Base-by-base conservation (phyloP, 441 rosid species). In the Pelargonium citronellum region DNA sequence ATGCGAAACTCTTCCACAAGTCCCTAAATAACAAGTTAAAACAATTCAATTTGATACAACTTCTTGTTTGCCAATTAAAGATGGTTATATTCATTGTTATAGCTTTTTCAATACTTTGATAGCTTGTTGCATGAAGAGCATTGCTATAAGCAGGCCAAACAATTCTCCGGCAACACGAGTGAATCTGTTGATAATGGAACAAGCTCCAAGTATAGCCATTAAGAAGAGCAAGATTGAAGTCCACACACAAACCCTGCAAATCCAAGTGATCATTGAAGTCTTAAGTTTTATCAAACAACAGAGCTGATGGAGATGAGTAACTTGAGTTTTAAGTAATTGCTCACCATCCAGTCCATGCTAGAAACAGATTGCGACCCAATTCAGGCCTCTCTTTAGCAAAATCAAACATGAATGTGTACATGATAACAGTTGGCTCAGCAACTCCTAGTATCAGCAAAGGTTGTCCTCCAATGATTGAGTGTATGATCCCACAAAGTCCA, bases 101-200 rank as follows among this genome's bases (percentile, higher is more conserved):
- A n/a, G n/a, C n/a, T n/a, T n/a, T n/a, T n/a, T n/a, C n/a, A n/a
- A n/a, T n/a, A n/a, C n/a, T 77, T 85, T 82, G 70, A 89, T 87
- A 15, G 91, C 95, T 76, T 89, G 90, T 82, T 89, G 90, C 91
- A 87, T 89, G 73, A 89, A 89, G 67, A 89, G 90, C 87, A 89
- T 89, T 68, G 92, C 92, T 74, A 89, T 87, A 63, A 89, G 88
- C 73, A 89, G 85, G 68, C 95, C 95, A 78, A 89, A 89, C 55
- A 89, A 75, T 87, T 89, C 95, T 76, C 95, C 92, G 47, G 95
- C 92, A 73, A 89, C n/a, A 39, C 95, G 88, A 5, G 95, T 89
- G 77, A 89, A 89, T 77, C 95, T 81, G 71, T 87, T 89, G 80
- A 89, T 87, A 72, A 89, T 82, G 62, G 95, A 89, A 83, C 95